Evolutionary conservation across 2,329 filamentous ascomycete species (phyloP), one percentile per base, ranked within the genome.

Genomic region (Neonectria punicea): DNA sequence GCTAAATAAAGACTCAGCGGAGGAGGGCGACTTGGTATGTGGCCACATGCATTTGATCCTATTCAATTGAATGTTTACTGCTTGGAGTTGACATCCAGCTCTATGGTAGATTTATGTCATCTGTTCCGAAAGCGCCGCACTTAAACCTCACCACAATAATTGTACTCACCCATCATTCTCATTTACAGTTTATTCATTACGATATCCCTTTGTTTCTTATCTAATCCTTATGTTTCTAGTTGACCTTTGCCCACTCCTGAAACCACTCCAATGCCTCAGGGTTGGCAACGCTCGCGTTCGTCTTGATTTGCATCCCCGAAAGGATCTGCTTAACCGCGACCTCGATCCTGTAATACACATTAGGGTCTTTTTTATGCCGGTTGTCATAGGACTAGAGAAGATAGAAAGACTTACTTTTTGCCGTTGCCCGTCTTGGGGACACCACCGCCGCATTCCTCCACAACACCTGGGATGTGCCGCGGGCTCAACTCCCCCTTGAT

Each of bases 271-370:
- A 80, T 69, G 94, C 94, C 70, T 91, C 92, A 2, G 92, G 90
- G 78, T 98, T 98, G 5, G 93, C 93, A n/a, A 98, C 94, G 74
- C 93, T 97, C 0, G 94, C 94, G 53, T 93, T 94, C 0, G 93
- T 96, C 83, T 94, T 94, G 69, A 98, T 89, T 57, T 93, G 88
- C 79, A 94, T 83, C 0, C 94, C 95, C 30, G 93, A 97, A 1
- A 99, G 82, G 49, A 98, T 98, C 80, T 98, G 94, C 84, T 98
- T 98, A 6, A 98, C 95, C 0, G 93, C 93, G 53, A 97, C 94
- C 79, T 99, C 95, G 65, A 99, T 93, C 80, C 91, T 93, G 43
- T 39, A 18, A 20, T 16, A 53, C 0, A 34, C 2, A 60, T 76
- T 67, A 75, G 63, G 28, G 57, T 14, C 28, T 8, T n/a, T 14